Evolutionary conservation across 345 rosid genomes (phyloP), one percentile per base, ranked within the genome.

Genomic region (Euphorbia pulcherrima): DNA sequence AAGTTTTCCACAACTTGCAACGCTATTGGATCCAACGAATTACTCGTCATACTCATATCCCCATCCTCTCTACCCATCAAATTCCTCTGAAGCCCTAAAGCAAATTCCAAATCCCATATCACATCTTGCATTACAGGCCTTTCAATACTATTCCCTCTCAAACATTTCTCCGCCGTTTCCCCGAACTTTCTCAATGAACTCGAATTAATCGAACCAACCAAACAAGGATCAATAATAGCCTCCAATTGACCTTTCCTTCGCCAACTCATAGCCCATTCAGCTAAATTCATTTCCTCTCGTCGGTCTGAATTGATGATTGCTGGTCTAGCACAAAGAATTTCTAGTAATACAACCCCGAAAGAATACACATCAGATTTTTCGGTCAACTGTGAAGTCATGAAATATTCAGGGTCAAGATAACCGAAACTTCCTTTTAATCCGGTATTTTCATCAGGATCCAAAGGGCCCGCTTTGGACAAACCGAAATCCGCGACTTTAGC

Each of bases 401-500:
- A 74, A 71, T 83, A 84, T 30, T 83, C 88, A 1, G 87, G 88
- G 75, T 81, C 88, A 20, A 84, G 81, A 68, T 83, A 86, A 16
- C 91, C 87, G 3, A 83, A 76, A 8, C 85, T 84, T 0, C 91
- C 91, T 67, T 84, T 83, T 27, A 84, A 62, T 11, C 39, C 72
- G 7, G 79, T 78, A 71, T 80, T 81, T 13, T 72, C 79, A 39
- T 83, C 81, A 23, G 69, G 77, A 65, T 74, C 82, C 0, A 39
- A 30, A 24, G 72, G 55, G 14, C 83, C 79, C 0, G 67, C 73
- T 24, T 68, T 86, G 28, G 91, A 86, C 20, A 84, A 84, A 23
- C 91, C 88, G 21, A 86, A 86, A 58, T 86, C 91, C 12, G 85
- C 85, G 8, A 86, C 88, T 75, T 86, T 86, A 1, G 88, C 88